Evolutionary conservation across 805 yeast genomes (phyloP), one percentile per base, ranked within the genome.

Genomic region (Komagataella kurtzmanii): DNA sequence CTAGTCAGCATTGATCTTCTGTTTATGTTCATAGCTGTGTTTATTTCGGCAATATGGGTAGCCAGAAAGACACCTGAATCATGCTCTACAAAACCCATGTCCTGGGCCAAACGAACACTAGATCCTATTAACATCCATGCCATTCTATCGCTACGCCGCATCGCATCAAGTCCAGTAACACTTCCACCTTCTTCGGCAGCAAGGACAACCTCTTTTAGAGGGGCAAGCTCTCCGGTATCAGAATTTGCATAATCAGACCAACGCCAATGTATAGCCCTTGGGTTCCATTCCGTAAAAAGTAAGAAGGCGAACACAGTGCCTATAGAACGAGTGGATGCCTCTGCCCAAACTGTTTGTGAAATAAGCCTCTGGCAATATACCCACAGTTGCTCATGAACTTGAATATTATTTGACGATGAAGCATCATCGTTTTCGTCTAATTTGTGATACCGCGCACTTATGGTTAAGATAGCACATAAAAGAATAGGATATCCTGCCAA

Each of bases 101-200:
- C 93, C 62, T 88, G 95, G 3, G 96, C 93, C 46, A 90, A 67
- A 52, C 97, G 72, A 1, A 88, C 84, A 0, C 95, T 90, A 1
- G 87, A 80, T 2, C 97, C 97, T 49, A 88, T 81, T 54, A 88
- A 75, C 93, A 89, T 85, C 91, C 96, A 90, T 0, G 95, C 85
- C 89, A 88, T 85, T 45, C 96, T 74, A 63, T 88, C 90, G 55
- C 90, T 82, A 59, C 96, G 71, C 58, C 95, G 73, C 78, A 89
- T 80, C 1, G 96, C 95, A 30, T 88, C 87, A 47, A 87, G 67
- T 0, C 96, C 96, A 0, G 90, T 83, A 46, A 79, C 66, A 36
- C 76, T 75, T 43, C 78, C 66, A 21, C 68, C 72, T 21, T 55
- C 52, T 6, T 48, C 47, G 3, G 49, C 51, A 21, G 50, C 44